A percentile compares a stretch with the other conserved stretches of the same genome.
Conservation (phyloP, 192 early-diverging fungal genomes). For the Backusella tarrabulga region DNA sequence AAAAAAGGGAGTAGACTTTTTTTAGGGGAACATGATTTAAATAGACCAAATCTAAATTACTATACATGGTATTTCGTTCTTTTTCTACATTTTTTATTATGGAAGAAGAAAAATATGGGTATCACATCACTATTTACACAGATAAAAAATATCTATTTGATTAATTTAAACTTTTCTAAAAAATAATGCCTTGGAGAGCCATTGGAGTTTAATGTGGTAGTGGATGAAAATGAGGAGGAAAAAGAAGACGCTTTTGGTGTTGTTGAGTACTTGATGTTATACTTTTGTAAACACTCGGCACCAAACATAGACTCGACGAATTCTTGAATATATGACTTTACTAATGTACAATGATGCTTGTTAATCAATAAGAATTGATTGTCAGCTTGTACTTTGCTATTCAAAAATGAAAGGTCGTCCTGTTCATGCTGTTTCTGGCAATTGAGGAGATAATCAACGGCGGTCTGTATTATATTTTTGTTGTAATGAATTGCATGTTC, state of each 20-base stretch:
- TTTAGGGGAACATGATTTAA: background rate
- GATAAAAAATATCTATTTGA: background rate
- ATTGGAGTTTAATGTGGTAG: background rate
- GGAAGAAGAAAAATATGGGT: background rate
- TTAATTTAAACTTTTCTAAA: background rate
- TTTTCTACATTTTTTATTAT: background rate
- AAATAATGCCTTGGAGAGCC: background rate
- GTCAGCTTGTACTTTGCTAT: background rate
- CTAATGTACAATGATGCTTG: background rate
- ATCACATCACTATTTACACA: background rate
- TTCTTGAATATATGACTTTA: background rate
- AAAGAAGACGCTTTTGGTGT: background rate
- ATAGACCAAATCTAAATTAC: background rate
- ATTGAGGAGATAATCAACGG: slow-evolving; percentile 25
- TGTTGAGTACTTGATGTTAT: background rate
- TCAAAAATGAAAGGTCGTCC: background rate
- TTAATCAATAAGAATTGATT: background rate
- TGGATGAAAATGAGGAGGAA: background rate
- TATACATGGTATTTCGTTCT: background rate
- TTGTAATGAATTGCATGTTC: slow-evolving; percentile 22
- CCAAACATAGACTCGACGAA: background rate
- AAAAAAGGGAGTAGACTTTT: background rate
- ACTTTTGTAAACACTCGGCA: background rate
- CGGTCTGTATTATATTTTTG: slow-evolving; percentile 10
- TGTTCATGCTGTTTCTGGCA: background rate